Evolutionary conservation across 805 yeast genomes (phyloP), one percentile per base, ranked within the genome.

Genomic region (Saturnispora sekii): DNA sequence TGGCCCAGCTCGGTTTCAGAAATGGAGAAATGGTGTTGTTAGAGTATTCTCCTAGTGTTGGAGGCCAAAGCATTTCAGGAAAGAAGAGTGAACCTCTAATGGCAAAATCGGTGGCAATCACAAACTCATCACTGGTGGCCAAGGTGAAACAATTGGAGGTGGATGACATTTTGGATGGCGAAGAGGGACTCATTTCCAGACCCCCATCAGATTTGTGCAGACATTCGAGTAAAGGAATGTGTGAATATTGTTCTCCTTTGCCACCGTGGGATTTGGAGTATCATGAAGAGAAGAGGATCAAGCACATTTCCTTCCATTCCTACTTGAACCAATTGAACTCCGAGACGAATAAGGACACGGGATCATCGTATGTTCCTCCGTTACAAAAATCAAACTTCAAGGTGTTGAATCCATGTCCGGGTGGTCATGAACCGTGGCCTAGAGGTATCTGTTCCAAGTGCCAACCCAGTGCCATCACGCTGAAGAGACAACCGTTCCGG

Each of bases 351-450:
- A 83, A 81, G 53, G 72, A 70, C 38, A 67, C 68, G 11, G 68
- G 68, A 4, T 71, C 81, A 2, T 83, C 89, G 11, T 87, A 86
- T 54, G 83, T 88, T 43, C 74, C 90, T 1, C 96, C 96, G 3
- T 64, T 88, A 46, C 73, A 79, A 16, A 84, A 80, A 55, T 84
- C 90, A 2, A 67, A 77, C 55, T 93, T 73, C 59, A 64, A 67
- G 43, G 85, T 90, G 29, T 66, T 78, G 50, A 68, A 71, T 44
- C 64, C 71, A 11, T 90, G 97, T 60, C 72, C 70, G 0, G 71
- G 77, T 35, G 96, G 96, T 0, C 98, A 90, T 62, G 77, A 81
- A 33, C 90, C 96, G 7, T 93, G 96, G 87, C 97, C 98, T 1
- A 73, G 68, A 43, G 96, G 97, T 1, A 88, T 93, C 53, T 90